phyloP scores from a whole-genome alignment of 2,329 filamentous ascomycete species.

The Trichoderma pleuroti region DNA sequence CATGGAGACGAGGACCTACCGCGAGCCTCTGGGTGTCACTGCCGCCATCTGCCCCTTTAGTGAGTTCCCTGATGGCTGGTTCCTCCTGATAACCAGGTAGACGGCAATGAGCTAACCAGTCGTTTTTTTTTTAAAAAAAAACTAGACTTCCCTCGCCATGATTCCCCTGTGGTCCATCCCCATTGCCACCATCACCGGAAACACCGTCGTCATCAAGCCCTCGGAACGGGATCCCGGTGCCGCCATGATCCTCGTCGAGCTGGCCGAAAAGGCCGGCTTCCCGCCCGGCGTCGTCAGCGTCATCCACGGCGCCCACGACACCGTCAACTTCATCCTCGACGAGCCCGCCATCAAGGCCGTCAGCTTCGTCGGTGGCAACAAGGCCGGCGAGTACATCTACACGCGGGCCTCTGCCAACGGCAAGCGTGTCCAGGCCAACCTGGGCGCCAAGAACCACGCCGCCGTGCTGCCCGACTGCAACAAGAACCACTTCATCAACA shows the following conservation, averaged over 20 bases:
- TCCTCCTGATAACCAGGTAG: not conserved
- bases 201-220: slow-evolving; percentile 81
- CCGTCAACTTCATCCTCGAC: slow-evolving; percentile 83
- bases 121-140: not conserved
- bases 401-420: slow-evolving; percentile 74
- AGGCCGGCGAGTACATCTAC: slow-evolving; percentile 86
- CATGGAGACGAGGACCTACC: slow-evolving; percentile 83
- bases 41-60: slow-evolving; percentile 86
- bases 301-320: slow-evolving; percentile 74
- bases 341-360: slow-evolving; percentile 82
- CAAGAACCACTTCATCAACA: slow-evolving; percentile 85
- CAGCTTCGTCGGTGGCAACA: slow-evolving; percentile 82
- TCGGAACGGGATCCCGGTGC: slow-evolving; percentile 82
- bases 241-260: slow-evolving; percentile 79
- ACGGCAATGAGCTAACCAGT: slow-evolving; percentile 15
- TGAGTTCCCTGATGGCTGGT: slow-evolving; percentile 38
- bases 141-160: slow-evolving; percentile 85
- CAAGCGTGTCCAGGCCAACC: slow-evolving; percentile 83
- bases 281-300: slow-evolving; percentile 79
- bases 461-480: slow-evolving; percentile 82
- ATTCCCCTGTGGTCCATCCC: slow-evolving; percentile 90
- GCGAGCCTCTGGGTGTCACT: slow-evolving; percentile 75
- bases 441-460: slow-evolving; percentile 86
- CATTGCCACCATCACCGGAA: slow-evolving; percentile 78
- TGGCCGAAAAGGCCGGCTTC: slow-evolving; percentile 76